A percentile compares a stretch with the other conserved stretches of the same genome.
phyloP scores from a whole-genome alignment of 345 rosid species.

The Rhizophora apiculata region DNA sequence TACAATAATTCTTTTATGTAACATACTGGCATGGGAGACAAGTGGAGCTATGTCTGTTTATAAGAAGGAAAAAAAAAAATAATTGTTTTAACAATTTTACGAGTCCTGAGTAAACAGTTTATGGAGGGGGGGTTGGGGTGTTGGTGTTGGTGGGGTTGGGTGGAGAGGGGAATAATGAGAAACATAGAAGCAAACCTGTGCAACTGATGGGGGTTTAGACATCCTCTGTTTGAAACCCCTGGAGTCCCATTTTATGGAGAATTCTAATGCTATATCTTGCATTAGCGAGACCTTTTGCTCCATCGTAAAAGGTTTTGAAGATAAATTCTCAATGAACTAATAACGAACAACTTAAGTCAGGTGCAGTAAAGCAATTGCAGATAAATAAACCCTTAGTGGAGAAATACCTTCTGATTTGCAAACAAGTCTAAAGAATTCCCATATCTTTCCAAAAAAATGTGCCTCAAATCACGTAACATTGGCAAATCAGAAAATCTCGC shows the following conservation, averaged over 20 bases:
- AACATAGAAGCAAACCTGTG: constrained; percentile 41
- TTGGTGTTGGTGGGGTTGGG: too few species aligned
- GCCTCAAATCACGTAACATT: constrained; percentile 83
- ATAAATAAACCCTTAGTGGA: constrained; percentile 7
- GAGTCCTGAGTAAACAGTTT: too few species aligned
- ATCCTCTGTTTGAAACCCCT: constrained; percentile 53
- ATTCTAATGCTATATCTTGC: constrained; percentile 77
- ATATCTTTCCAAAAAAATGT: constrained; percentile 73
- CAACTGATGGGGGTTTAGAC: constrained; percentile 32
- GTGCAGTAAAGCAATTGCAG: constrained; percentile 4
- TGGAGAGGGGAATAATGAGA: neutral
- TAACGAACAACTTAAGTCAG: constrained; percentile 26
- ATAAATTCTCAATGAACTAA: constrained; percentile 65
- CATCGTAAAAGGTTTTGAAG: constrained; percentile 48
- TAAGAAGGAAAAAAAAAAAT: neutral
- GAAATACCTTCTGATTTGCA: constrained; percentile 69
- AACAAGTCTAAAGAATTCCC: constrained; percentile 58
- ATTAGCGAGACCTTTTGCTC: constrained; percentile 67
- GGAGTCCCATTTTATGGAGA: constrained; percentile 74
- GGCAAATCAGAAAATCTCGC: constrained; percentile 93
- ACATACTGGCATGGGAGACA: neutral
- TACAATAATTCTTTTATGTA: neutral
- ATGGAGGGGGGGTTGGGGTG: too few species aligned
- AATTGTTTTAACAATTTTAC: neutral
- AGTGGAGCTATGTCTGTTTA: too few species aligned